A percentile compares a stretch with the other conserved stretches of the same genome.
These are phyloP conservation scores for Chenopodium formosanum DNA, from an alignment of 148 eudicot species.

Conservation along the genomic window DNA sequence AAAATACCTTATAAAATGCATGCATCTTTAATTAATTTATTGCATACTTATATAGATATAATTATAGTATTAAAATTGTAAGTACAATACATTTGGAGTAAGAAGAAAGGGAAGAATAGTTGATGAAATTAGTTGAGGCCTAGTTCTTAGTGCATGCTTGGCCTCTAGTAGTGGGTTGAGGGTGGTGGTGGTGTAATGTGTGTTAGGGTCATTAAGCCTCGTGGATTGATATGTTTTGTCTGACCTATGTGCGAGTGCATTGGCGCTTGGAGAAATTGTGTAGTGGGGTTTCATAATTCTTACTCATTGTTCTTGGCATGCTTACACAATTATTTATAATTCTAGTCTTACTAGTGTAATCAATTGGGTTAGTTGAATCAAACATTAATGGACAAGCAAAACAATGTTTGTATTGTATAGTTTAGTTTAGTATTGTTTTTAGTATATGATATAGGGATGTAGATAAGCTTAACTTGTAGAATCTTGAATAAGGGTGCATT, in stretches of 20 bases:
- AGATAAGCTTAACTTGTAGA: too few relatives aligned
- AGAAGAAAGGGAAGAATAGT: constrained; percentile 1
- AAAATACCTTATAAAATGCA: too few relatives aligned
- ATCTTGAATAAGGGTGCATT: too few relatives aligned
- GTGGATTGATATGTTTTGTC: constrained; percentile 13
- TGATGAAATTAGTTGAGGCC: constrained; percentile 11
- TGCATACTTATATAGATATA: too few relatives aligned
- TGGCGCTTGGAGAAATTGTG: not conserved
- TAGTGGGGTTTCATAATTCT: constrained; percentile 1
- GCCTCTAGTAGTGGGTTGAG: constrained; percentile 4
- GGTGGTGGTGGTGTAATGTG: constrained; percentile 7
- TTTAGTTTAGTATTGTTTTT: not conserved
- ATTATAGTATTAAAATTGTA: too few relatives aligned
- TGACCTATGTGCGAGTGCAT: constrained; percentile 6
- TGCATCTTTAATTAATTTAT: too few relatives aligned
- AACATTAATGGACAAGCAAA: not conserved
- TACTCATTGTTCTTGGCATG: constrained; percentile 9
- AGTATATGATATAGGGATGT: too few relatives aligned
- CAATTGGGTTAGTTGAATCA: not conserved
- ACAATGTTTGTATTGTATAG: not conserved
- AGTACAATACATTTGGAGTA: not conserved
- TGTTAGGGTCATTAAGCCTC: constrained; percentile 12
- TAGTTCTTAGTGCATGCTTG: not conserved
- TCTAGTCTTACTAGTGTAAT: not conserved
- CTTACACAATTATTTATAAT: not conserved